A percentile compares a stretch with the other conserved stretches of the same genome.
phyloP scores from a whole-genome alignment of 1,284 basidiomycete species.

The Apiotrichum siamense region DNA sequence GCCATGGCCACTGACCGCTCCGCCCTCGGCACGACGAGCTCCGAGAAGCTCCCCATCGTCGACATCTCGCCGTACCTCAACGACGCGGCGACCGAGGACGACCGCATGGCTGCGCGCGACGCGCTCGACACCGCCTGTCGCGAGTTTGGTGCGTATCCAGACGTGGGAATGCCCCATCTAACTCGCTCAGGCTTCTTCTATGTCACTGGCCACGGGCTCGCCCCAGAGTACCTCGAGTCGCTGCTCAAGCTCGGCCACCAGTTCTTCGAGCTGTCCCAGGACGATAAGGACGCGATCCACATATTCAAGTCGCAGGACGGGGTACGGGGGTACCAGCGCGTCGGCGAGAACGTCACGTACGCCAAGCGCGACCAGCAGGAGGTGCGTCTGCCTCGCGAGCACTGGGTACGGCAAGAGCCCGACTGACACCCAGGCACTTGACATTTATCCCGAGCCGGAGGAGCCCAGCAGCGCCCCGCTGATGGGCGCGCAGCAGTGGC shows the following conservation, averaged over 20 bases:
- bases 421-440: neutral
- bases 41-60: neutral
- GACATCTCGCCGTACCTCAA: neutral
- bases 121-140: conserved; percentile 22
- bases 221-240: conserved; percentile 18
- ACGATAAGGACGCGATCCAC: conserved; percentile 22
- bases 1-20: conserved; percentile 15
- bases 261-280: conserved; percentile 26
- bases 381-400: neutral
- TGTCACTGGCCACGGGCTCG: conserved; percentile 24
- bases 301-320: conserved; percentile 19
- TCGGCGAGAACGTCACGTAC: neutral
- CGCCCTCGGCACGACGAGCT: conserved; percentile 10
- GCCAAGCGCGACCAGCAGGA: conserved; percentile 1
- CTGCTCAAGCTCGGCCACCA: conserved; percentile 19
- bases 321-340: neutral
- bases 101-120: neutral
- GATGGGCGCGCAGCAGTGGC: conserved; percentile 26
- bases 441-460: neutral
- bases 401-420: too few relatives aligned
- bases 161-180: neutral
- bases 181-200: conserved; percentile 25
- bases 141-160: conserved; percentile 13
- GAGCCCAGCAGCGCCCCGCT: conserved; percentile 16
- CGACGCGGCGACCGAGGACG: neutral